These are phyloP conservation scores for Epichloe sp. DNA, from an alignment of 2,329 filamentous ascomycete genomes.

Conservation along the genomic window DNA sequence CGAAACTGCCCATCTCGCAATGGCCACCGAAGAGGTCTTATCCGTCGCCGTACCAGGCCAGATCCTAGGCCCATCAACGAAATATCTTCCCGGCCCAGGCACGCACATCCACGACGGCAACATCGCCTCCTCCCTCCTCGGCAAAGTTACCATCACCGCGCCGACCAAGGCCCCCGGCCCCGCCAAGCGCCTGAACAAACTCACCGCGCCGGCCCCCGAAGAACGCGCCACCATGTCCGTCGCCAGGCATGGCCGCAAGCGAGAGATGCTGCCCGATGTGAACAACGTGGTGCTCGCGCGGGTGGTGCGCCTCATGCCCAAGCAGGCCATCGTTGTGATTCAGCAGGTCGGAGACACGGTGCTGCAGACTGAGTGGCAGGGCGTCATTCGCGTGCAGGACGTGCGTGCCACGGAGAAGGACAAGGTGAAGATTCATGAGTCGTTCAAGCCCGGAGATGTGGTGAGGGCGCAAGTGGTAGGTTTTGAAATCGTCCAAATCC, in stretches of 20 bases:
- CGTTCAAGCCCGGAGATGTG: conserved; percentile 85
- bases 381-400: conserved; percentile 76
- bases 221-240: conserved; percentile 44
- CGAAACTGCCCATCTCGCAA: conserved; percentile 6
- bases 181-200: conserved; percentile 46
- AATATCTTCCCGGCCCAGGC: conserved; percentile 63
- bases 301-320: conserved; percentile 72
- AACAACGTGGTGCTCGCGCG: conserved; percentile 69
- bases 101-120: conserved; percentile 68
- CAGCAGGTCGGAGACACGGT: conserved; percentile 65
- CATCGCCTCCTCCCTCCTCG: conserved; percentile 73
- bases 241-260: conserved; percentile 34
- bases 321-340: conserved; percentile 77
- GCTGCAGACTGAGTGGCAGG: conserved; percentile 70
- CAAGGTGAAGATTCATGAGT: conserved; percentile 79
- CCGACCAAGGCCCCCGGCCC: conserved; percentile 34
- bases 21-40: conserved; percentile 26
- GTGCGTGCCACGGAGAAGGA: conserved; percentile 94
- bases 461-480: conserved; percentile 72
- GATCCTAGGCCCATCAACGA: conserved; percentile 52
- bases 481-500: conserved; percentile 7
- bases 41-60: conserved; percentile 69
- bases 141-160: conserved; percentile 46
- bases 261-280: conserved; percentile 70
- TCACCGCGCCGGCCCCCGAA: conserved; percentile 32